phyloP scores from a whole-genome alignment of 108 stramenopile genomes.

The Mediolabrus comicus region DNA sequence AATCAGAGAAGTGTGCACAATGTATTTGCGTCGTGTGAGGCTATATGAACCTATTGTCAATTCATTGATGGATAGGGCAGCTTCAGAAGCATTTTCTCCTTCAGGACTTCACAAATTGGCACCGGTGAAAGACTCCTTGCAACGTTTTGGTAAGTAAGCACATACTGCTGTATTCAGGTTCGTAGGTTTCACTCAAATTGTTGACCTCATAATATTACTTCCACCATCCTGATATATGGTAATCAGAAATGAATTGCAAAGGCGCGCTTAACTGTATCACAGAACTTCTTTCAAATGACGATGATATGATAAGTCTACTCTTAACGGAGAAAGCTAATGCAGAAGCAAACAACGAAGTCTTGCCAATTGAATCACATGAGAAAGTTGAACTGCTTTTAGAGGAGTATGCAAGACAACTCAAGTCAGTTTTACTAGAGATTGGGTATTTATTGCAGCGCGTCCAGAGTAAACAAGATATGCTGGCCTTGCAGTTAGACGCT shows the following conservation, averaged over 20 bases:
- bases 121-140: slow-evolving; percentile 80
- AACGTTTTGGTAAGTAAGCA: slow-evolving; percentile 53
- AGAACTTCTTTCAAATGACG: slow-evolving; percentile 72
- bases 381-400: slow-evolving; percentile 81
- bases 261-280: slow-evolving; percentile 68
- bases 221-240: no score
- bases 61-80: slow-evolving; percentile 59
- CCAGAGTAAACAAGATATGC: slow-evolving; percentile 86
- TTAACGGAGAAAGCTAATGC: slow-evolving; percentile 72
- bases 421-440: slow-evolving; percentile 66
- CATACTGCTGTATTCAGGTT: no score
- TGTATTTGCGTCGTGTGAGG: slow-evolving; percentile 66
- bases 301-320: slow-evolving; percentile 78
- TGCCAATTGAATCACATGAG: slow-evolving; percentile 64
- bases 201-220: no score
- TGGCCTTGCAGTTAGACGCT: slow-evolving; percentile 70
- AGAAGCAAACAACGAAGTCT: slow-evolving; percentile 37
- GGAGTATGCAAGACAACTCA: slow-evolving; percentile 80
- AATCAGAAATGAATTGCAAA: slow-evolving; percentile 72
- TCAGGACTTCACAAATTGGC: slow-evolving; percentile 75
- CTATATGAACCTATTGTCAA: slow-evolving; percentile 90
- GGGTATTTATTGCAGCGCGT: slow-evolving; percentile 67
- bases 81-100: slow-evolving; percentile 69
- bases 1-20: slow-evolving; percentile 70
- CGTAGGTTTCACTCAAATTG: no score